phyloP scores from a whole-genome alignment of 805 yeast species.

The Geotrichum ghanense region DNA sequence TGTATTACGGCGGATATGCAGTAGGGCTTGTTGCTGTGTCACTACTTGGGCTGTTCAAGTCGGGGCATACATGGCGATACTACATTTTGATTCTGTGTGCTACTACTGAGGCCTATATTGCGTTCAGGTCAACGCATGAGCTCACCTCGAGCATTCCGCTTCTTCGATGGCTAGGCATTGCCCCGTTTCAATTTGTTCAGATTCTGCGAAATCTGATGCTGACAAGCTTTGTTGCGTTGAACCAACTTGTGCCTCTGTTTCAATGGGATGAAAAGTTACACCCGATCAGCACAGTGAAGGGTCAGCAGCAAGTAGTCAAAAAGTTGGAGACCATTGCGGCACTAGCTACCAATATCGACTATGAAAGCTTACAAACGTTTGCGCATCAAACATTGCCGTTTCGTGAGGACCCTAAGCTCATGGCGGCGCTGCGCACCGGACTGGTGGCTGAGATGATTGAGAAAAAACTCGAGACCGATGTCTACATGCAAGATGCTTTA shows the following conservation, averaged over 20 bases:
- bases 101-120: constrained; percentile 14
- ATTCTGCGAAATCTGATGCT: constrained; percentile 14
- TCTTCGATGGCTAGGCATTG: constrained; percentile 15
- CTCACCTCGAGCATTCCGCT: constrained; percentile 6
- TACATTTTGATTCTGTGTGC: constrained; percentile 12
- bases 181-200: constrained; percentile 11
- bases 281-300: background rate
- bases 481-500: constrained; percentile 9
- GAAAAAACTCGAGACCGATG: constrained; percentile 8
- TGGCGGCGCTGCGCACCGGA: constrained; percentile 1
- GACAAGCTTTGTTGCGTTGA: constrained; percentile 14
- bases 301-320: background rate
- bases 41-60: constrained; percentile 11
- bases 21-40: constrained; percentile 11
- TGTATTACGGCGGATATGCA: constrained; percentile 11
- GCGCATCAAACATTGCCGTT: constrained; percentile 7
- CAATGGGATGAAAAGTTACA: background rate
- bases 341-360: constrained; percentile 1
- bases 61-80: constrained; percentile 18
- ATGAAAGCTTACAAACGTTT: constrained; percentile 4
- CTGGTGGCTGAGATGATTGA: constrained; percentile 7
- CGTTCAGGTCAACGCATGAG: constrained; percentile 14
- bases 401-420: constrained; percentile 1
- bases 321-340: constrained; percentile 1
- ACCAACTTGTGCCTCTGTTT: constrained; percentile 16